A percentile compares a stretch with the other conserved stretches of the same genome.
These are phyloP conservation scores for Colletotrichum cordylinicola DNA, from an alignment of 2,329 filamentous ascomycete genomes.

Conservation along the genomic window DNA sequence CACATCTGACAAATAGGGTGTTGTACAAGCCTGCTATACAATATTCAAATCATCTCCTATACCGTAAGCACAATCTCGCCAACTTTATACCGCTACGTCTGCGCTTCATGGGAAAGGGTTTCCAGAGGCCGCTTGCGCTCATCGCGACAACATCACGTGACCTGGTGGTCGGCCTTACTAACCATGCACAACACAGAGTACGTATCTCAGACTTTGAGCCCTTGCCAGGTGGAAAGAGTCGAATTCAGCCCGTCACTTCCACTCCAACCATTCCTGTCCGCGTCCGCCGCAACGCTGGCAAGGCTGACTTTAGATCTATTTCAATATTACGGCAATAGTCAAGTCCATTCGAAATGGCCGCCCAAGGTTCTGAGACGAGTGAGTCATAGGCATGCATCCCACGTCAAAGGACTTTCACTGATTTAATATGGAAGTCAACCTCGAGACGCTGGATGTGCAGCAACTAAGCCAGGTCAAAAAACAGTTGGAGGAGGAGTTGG, in stretches of 20 bases:
- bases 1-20: not conserved
- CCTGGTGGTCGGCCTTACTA: not conserved
- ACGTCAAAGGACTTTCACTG: not conserved
- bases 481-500: constrained; percentile 94
- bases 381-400: not conserved
- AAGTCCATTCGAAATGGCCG: constrained; percentile 3
- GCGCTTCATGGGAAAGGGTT: not conserved
- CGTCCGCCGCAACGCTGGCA: not conserved
- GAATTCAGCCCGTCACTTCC: not conserved
- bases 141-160: not conserved
- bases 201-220: not conserved
- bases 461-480: constrained; percentile 94
- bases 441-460: constrained; percentile 80
- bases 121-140: not conserved
- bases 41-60: not conserved
- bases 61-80: not conserved
- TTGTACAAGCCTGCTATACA: not conserved
- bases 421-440: constrained; percentile 50
- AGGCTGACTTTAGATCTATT: not conserved
- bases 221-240: not conserved
- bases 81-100: not conserved
- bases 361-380: constrained; percentile 19
- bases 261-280: not conserved
- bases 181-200: not conserved
- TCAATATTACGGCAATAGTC: not conserved